Evolutionary conservation across 2,329 filamentous ascomycete genomes (phyloP).

Genomic region (Tolypocladium endophyticum): DNA sequence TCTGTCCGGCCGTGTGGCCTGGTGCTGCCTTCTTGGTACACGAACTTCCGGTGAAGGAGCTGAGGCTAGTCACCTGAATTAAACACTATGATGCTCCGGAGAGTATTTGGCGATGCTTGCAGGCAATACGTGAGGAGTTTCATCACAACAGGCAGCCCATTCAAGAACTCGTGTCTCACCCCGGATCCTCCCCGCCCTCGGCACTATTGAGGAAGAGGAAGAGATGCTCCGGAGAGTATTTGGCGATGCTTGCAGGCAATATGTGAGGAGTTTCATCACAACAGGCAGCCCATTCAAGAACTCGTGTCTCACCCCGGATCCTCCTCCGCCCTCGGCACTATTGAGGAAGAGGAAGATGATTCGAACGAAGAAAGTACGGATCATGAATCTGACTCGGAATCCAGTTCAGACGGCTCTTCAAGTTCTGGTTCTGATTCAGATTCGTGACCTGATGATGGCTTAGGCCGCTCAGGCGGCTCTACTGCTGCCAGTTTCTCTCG

Average conservation of each 20-base stretch:
- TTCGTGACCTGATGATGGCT: not conserved
- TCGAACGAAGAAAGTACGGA: not conserved
- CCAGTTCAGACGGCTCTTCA: not conserved
- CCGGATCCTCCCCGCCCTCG: not conserved
- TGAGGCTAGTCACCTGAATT: too few species aligned
- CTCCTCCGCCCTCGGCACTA: not conserved
- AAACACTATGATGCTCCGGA: conserved; percentile 2
- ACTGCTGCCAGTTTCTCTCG: not conserved
- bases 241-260: conserved; percentile 2
- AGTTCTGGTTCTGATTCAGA: not conserved
- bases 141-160: not conserved
- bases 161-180: not conserved
- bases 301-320: not conserved
- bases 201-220: not conserved
- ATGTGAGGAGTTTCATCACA: not conserved
- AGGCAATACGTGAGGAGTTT: not conserved
- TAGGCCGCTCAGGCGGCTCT: not conserved
- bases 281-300: not conserved
- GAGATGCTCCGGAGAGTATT: conserved; percentile 1
- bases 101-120: conserved; percentile 3
- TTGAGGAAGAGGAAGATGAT: not conserved
- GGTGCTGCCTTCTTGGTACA: too few species aligned
- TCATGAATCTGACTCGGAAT: not conserved
- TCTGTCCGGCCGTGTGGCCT: too few species aligned
- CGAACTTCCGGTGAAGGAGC: too few species aligned